Evolutionary conservation across 306 rosid species (phyloP), one percentile per base, ranked within the genome.

Genomic region (Prinsepia uniflora): DNA sequence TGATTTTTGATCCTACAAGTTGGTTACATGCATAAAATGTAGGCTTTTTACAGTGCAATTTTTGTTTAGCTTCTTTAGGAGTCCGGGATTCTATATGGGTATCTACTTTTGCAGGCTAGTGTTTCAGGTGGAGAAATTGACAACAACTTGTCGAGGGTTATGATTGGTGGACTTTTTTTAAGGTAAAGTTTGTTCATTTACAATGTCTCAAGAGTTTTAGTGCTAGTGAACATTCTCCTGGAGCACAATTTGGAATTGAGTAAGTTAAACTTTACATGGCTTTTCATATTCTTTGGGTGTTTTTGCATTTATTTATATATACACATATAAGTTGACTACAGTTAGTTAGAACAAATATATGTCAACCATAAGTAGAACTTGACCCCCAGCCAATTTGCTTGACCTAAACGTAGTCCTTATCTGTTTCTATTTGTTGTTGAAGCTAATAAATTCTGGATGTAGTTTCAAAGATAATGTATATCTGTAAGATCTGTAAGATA

Each of bases 101-200:
- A 77, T 70, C 63, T 73, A 53, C 67, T 86, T 78, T 72, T 82
- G 76, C 90, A 92, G 98, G 90, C 93, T 71, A 86, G 92, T 79
- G 82, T 92, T 78, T 86, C 91, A 54, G 91, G 90, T 82, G 96
- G 89, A 84, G 86, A 84, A 67, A 77, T 76, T 75, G 96, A 88
- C 76, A 82, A 90, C 67, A 90, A 85, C 91, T 86, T 90, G 86
- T 86, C 96, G 4, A 85, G 73, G 81, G 87, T 90, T 80, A 86
- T 88, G 78, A 75, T 92, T 81, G 91, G 87, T 82, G 98, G 98
- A 77, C 81, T 92, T 41, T 88, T 92, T 78, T 69, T 92, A 75
- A 92, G 98, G 96, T 86, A 72, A 73, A 78, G 45, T 65, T 80
- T 71, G 49, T 67, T 87, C 54, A 60, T 5, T 79, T 69, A 57